These are phyloP conservation scores for Medicago arabica DNA, from an alignment of 306 rosid genomes.

Conservation along the genomic window DNA sequence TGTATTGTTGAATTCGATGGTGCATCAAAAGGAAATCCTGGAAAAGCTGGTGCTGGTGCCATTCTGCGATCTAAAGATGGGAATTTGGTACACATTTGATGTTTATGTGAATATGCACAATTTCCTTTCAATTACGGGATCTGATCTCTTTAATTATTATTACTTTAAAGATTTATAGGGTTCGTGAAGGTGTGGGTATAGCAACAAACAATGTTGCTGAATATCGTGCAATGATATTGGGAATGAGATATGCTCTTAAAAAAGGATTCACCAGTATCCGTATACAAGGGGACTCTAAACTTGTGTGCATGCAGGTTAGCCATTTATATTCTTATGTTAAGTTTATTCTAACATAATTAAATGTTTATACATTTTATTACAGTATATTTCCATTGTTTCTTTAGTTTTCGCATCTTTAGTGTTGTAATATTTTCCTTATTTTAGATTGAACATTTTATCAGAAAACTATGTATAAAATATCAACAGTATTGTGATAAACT, in stretches of 20 bases:
- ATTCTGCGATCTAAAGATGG: conserved; percentile 65
- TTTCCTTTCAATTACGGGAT: conserved; percentile 18
- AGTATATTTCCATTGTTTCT: conserved; percentile 15
- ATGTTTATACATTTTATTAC: neutral
- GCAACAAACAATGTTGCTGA: conserved; percentile 92
- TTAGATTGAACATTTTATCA: neutral
- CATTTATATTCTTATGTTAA: conserved; percentile 17
- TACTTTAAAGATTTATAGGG: conserved; percentile 70
- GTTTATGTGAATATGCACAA: conserved; percentile 18
- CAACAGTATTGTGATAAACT: neutral
- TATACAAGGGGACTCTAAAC: conserved; percentile 91
- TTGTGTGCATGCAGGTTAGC: conserved; percentile 94
- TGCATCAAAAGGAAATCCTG: conserved; percentile 71
- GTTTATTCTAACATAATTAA: conserved; percentile 8
- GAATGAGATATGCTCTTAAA: conserved; percentile 81
- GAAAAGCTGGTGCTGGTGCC: conserved; percentile 72
- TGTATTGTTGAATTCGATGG: conserved; percentile 66
- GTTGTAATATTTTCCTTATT: conserved; percentile 14
- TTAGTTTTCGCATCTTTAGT: conserved; percentile 21
- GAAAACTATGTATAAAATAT: neutral
- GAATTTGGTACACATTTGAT: conserved; percentile 66
- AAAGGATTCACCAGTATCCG: conserved; percentile 74
- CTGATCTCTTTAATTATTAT: conserved; percentile 43
- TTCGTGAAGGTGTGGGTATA: conserved; percentile 82
- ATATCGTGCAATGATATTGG: conserved; percentile 87